A percentile compares a stretch with the other conserved stretches of the same genome.
phyloP scores from a whole-genome alignment of 1,139 yeast genomes.

The Hyphopichia khmerensis region DNA sequence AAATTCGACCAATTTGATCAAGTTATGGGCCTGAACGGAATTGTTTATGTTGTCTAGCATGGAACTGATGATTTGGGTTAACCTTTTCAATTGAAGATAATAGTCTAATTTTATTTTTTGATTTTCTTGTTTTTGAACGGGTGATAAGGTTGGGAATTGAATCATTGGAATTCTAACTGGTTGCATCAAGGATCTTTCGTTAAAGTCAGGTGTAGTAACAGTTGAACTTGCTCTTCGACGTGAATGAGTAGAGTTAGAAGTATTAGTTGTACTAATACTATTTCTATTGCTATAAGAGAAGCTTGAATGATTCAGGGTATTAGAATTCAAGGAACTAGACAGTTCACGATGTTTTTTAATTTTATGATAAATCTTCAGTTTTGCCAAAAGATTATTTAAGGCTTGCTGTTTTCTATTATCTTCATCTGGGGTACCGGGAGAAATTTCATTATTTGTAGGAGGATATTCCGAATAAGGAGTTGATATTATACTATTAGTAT shows the following conservation, averaged over 20 bases:
- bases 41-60: constrained; percentile 11
- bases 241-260: constrained; percentile 18
- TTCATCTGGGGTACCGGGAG: constrained; percentile 11
- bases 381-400: constrained; percentile 32
- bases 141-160: constrained; percentile 11
- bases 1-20: constrained; percentile 35
- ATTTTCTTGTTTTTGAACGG: constrained; percentile 31
- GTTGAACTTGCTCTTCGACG: constrained; percentile 26
- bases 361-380: constrained; percentile 37
- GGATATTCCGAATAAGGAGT: background rate
- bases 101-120: constrained; percentile 37
- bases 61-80: constrained; percentile 17
- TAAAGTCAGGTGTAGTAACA: constrained; percentile 13
- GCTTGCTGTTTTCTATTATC: constrained; percentile 25
- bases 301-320: constrained; percentile 19
- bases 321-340: constrained; percentile 30
- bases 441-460: background rate
- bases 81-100: constrained; percentile 27
- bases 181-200: constrained; percentile 2
- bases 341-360: constrained; percentile 42
- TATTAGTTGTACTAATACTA: constrained; percentile 23
- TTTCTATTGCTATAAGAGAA: constrained; percentile 21
- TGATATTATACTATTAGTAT: constrained; percentile 1
- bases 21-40: constrained; percentile 14
- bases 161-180: constrained; percentile 3